Percentiles rank a stretch among this genome's conserved stretches.
Evolutionary conservation across 176 grass and related monocot species (phyloP).

Genomic region (Ensete glaucum): DNA sequence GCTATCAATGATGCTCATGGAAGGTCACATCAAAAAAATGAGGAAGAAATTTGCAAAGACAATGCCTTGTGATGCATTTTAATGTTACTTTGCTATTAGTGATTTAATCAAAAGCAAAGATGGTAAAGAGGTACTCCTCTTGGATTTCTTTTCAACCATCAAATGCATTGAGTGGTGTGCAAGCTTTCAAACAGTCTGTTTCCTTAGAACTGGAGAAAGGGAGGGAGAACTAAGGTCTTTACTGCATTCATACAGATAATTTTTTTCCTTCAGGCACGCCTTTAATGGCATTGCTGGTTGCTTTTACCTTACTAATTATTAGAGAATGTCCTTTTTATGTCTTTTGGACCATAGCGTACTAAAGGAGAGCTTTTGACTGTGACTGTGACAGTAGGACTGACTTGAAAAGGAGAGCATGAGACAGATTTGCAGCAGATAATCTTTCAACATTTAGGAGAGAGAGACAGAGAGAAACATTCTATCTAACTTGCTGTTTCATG

Average conservation of each 20-base stretch:
- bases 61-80: constrained; percentile 13
- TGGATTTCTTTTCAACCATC: background rate
- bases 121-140: too few relatives aligned
- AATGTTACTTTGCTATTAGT: background rate
- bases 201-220: background rate
- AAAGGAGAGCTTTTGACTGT: constrained; percentile 18
- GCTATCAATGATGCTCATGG: background rate
- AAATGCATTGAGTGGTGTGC: too few relatives aligned
- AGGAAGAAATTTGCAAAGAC: background rate
- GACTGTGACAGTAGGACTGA: background rate
- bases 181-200: too few relatives aligned
- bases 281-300: constrained; percentile 14
- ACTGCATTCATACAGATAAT: background rate
- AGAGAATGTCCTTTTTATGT: background rate
- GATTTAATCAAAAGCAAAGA: background rate
- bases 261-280: constrained; percentile 11
- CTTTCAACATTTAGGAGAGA: background rate
- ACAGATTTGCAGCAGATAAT: background rate
- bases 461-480: background rate
- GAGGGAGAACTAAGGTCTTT: background rate
- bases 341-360: constrained; percentile 14
- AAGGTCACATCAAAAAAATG: background rate
- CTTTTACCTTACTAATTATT: constrained; percentile 15
- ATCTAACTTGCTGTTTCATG: background rate
- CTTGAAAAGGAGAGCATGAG: constrained; percentile 11